Base-by-base conservation (phyloP, 371 early-diverging fungal species). In the Catenaria anguillulae region DNA sequence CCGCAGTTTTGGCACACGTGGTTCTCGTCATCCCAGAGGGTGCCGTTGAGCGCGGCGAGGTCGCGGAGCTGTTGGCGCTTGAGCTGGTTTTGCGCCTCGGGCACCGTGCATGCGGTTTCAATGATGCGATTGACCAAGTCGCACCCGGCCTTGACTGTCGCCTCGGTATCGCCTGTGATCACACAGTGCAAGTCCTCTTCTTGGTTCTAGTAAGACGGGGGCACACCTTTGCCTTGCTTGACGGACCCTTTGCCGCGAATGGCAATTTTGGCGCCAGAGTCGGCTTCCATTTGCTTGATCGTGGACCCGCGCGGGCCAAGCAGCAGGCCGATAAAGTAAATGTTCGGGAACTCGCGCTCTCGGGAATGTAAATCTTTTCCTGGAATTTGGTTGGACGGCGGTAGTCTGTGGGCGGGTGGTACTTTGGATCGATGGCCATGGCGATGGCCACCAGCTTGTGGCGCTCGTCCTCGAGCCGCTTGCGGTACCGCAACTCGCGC, bases 291-390 rank as follows among this genome's bases (percentile, higher is more conserved):
- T 61, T 75, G 72, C 60, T 79, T 77, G 42, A 78, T 68, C 2
- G 79, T 78, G 37, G 75, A 71, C 33, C 82, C 82, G 64, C 77
- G 76, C 17, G 82, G 82, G 26, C 82, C 79, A 64, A 82, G 74
- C 23, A 82, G 63, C 45, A 77, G 68, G 10, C 82, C 82, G 60
- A 79, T 79, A 60, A 82, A 82, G 66, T 82, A 79, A 64, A 79
- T 76, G 29, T 77, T 78, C 26, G 79, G 82, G 58, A 68, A 78
- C 45, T 82, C 78, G 36, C 63, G 68, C 24, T 88, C 45, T 67
- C 73, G 45, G 82, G 82, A 34, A 82, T 75, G 61, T 72, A 77
- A 17, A 76, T 58, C 69, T 77, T 77, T 61, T 79, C 80, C 23
- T 64, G 61, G 5, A 69, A 55, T 63, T 75, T 78, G 21, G 69